phyloP scores from a whole-genome alignment of 257 asterid species.

The Thymus quinquecostatus region DNA sequence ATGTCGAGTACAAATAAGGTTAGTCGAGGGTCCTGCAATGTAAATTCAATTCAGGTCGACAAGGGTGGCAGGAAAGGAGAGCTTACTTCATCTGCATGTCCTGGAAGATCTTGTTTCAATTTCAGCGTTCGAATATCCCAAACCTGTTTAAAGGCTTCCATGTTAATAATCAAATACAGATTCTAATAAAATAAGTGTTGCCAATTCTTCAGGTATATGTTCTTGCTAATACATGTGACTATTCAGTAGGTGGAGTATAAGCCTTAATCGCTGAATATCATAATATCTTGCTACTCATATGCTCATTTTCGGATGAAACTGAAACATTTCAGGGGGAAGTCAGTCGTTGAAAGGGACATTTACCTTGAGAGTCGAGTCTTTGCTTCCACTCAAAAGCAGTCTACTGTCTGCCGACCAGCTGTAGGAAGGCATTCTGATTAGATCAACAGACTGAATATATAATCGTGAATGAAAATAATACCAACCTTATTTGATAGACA shows the following conservation, averaged over 20 bases:
- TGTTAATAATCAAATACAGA: slow-evolving; percentile 23
- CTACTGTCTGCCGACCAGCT: slow-evolving; percentile 99
- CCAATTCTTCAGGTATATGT: background rate
- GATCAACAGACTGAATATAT: slow-evolving; percentile 13
- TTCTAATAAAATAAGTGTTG: too few species aligned
- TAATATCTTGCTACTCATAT: background rate
- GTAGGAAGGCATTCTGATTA: slow-evolving; percentile 35
- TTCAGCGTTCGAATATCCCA: slow-evolving; percentile 92
- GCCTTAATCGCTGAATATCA: background rate
- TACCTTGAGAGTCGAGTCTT: slow-evolving; percentile 96
- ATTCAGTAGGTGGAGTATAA: background rate
- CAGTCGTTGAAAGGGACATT: slow-evolving; percentile 15
- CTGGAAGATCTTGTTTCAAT: slow-evolving; percentile 96
- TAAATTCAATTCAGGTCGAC: background rate
- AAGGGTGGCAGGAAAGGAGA: slow-evolving; percentile 6
- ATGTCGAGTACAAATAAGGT: background rate
- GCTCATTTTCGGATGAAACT: background rate
- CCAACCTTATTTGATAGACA: slow-evolving; percentile 92
- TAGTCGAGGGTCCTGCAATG: background rate
- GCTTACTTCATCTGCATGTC: slow-evolving; percentile 94
- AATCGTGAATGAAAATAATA: slow-evolving; percentile 6
- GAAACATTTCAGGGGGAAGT: background rate
- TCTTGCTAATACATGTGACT: background rate
- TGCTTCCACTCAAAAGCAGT: slow-evolving; percentile 94
- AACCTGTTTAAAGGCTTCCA: slow-evolving; percentile 49